These are phyloP conservation scores for Clonostachys sp. DNA, from an alignment of 2,329 filamentous ascomycete genomes.

Conservation along the genomic window DNA sequence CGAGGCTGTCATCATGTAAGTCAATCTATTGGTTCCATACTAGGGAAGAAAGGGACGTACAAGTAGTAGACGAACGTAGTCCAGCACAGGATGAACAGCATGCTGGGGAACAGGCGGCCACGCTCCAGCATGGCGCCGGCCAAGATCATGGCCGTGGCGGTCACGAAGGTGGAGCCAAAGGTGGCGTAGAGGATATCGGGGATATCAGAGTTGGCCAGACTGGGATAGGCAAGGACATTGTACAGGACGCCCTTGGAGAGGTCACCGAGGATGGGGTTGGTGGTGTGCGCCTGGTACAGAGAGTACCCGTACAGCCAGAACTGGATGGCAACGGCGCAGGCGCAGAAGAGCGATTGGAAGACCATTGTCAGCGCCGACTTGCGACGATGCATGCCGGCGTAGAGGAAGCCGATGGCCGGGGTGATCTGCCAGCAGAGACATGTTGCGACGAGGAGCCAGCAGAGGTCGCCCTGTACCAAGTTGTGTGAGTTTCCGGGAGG, in stretches of 20 bases:
- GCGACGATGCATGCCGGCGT: slow-evolving; percentile 27
- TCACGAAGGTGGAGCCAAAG: slow-evolving; percentile 24
- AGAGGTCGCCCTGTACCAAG: slow-evolving; percentile 24
- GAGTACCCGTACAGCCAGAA: slow-evolving; percentile 42
- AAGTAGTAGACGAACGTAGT: slow-evolving; percentile 57
- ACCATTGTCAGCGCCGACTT: slow-evolving; percentile 34
- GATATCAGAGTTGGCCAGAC: slow-evolving; percentile 21
- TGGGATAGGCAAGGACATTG: slow-evolving; percentile 23
- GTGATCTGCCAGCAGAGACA: slow-evolving; percentile 23
- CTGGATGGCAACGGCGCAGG: slow-evolving; percentile 34
- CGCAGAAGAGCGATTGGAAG: slow-evolving; percentile 38
- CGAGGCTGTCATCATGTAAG: slow-evolving; percentile 29
- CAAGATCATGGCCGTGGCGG: slow-evolving; percentile 27
- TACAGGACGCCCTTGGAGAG: slow-evolving; percentile 22
- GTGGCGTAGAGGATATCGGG: slow-evolving; percentile 25
- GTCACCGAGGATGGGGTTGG: slow-evolving; percentile 24
- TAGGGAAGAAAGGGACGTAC: slow-evolving; percentile 5
- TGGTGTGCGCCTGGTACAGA: slow-evolving; percentile 25
- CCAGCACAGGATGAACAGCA: slow-evolving; percentile 60
- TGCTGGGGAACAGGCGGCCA: slow-evolving; percentile 33
- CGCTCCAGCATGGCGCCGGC: slow-evolving; percentile 28
- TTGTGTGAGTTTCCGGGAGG: no score
- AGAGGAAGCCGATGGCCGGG: slow-evolving; percentile 27
- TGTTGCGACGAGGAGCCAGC: slow-evolving; percentile 27
- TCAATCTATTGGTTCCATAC: no score